A percentile compares a stretch with the other conserved stretches of the same genome.
Conservation (phyloP, 176 grass and related monocot species). For the Elaeis guineensis region DNA sequence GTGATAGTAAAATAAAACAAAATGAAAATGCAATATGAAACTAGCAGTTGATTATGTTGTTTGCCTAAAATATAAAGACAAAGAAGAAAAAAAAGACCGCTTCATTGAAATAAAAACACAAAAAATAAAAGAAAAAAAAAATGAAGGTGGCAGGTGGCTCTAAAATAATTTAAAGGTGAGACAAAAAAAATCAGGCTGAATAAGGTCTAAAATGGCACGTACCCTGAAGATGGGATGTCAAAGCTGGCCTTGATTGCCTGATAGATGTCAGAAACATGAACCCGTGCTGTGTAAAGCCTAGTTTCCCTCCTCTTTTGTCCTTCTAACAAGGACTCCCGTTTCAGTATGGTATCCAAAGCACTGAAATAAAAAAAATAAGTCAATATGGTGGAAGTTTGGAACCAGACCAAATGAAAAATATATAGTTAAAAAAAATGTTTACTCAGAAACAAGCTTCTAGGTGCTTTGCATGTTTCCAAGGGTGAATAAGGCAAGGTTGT, state of each 20-base stretch:
- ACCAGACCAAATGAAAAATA: no score
- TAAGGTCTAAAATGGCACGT: neutral
- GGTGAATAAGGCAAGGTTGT: no score
- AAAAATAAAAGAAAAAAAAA: no score
- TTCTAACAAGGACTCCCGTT: slow-evolving; percentile 47
- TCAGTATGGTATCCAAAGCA: slow-evolving; percentile 75
- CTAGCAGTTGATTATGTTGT: no score
- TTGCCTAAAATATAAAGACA: no score
- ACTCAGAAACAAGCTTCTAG: no score
- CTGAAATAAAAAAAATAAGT: slow-evolving; percentile 33
- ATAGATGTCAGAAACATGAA: slow-evolving; percentile 84
- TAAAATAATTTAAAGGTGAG: neutral
- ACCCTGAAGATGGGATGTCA: slow-evolving; percentile 42
- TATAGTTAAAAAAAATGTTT: no score
- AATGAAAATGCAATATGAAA: no score
- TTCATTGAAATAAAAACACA: no score
- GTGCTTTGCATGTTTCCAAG: no score
- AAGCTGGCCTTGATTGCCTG: slow-evolving; percentile 65
- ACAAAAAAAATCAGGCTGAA: neutral
- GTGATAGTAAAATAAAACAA: no score
- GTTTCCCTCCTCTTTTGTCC: slow-evolving; percentile 52
- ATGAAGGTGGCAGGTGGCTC: neutral
- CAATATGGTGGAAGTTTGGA: slow-evolving; percentile 5
- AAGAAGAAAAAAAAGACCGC: no score
- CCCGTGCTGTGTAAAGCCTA: slow-evolving; percentile 54